Evolutionary conservation across 2,329 filamentous ascomycete species (phyloP), one percentile per base, ranked within the genome.

Genomic region (Ilyonectria destructans): DNA sequence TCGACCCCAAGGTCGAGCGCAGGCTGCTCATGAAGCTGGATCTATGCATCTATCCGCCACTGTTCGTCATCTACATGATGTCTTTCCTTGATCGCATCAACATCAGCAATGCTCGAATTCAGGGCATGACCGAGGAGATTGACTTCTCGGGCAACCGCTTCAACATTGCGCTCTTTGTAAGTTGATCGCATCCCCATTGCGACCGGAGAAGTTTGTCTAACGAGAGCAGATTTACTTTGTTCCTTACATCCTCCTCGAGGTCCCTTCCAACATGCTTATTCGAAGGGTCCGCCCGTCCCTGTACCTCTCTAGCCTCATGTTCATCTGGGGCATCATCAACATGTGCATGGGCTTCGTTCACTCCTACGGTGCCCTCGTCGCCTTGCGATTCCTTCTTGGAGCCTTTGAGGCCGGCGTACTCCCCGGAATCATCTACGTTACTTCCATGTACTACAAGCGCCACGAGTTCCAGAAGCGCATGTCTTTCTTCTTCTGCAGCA

Each of bases 381-480:
- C 69, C 19, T 70, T 81, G 9, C 79, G 81, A 3, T 80, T 83
- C 65, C 76, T 85, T 6, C 75, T 84, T 19, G 83, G 82, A 17
- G 71, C 80, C 15, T 81, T 82, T 46, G 83, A 84, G 70, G 79
- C 81, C 21, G 82, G 80, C 23, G 72, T 82, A 2, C 67, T 78
- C 1, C 77, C 77, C 2, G 77, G 77, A 12, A 82, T 83, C 65
- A 79, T 85, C 33, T 85, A 85, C 72, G 75, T 86, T 26, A 83
- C 83, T 0, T 84, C 83, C 19, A 83, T 83, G 75, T 87, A 85
- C 74, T 87, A 88, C 75, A 83, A 82, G 62, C 79, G 84, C 29
- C 81, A 84, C 69, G 85, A 87, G 73, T 82, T 85, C 43, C 85
- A 87, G 72, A 81, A 80, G 72, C 83, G 85, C 61, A 80, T 84